phyloP scores from a whole-genome alignment of 73 alveolate genomes.

The Paraurostyla sp. region DNA sequence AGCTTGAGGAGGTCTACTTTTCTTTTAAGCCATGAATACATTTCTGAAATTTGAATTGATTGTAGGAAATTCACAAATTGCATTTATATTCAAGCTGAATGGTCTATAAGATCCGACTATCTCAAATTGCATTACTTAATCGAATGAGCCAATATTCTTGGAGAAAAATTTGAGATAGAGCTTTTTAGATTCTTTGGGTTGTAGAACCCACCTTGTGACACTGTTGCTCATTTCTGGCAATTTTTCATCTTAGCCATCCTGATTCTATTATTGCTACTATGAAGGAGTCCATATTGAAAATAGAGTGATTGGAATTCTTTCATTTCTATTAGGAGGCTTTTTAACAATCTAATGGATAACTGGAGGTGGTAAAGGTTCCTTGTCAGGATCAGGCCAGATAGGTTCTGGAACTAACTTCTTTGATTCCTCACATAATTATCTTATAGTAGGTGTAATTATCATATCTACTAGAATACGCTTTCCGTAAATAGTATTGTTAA shows the following conservation, averaged over 20 bases:
- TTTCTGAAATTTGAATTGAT: slow-evolving; percentile 83
- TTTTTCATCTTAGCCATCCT: slow-evolving; percentile 83
- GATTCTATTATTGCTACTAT: slow-evolving; percentile 69
- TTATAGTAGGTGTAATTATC: slow-evolving; percentile 65
- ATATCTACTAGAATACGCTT: slow-evolving; percentile 81
- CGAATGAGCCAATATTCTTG: slow-evolving; percentile 91
- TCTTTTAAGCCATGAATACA: slow-evolving; percentile 86
- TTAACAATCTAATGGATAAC: slow-evolving; percentile 91
- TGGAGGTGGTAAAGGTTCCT: slow-evolving; percentile 99
- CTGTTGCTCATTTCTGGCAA: slow-evolving; percentile 81
- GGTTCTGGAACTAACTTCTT: slow-evolving; percentile 97
- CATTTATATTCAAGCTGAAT: slow-evolving; percentile 81
- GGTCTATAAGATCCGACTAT: slow-evolving; percentile 84
- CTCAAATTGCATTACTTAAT: slow-evolving; percentile 84
- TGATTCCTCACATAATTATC: slow-evolving; percentile 80
- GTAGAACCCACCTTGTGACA: slow-evolving; percentile 97
- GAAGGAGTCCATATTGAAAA: slow-evolving; percentile 84
- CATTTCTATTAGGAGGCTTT: slow-evolving; percentile 85
- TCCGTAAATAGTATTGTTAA: slow-evolving; percentile 72
- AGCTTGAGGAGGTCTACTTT: slow-evolving; percentile 83
- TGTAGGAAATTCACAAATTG: slow-evolving; percentile 90
- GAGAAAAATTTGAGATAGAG: slow-evolving; percentile 96
- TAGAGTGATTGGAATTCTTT: slow-evolving; percentile 66
- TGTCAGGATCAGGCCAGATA: slow-evolving; percentile 98
- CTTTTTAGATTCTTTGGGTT: slow-evolving; percentile 90